Base-by-base conservation (phyloP, 2,329 filamentous ascomycete species). In the Sclerotinia subarctica region DNA sequence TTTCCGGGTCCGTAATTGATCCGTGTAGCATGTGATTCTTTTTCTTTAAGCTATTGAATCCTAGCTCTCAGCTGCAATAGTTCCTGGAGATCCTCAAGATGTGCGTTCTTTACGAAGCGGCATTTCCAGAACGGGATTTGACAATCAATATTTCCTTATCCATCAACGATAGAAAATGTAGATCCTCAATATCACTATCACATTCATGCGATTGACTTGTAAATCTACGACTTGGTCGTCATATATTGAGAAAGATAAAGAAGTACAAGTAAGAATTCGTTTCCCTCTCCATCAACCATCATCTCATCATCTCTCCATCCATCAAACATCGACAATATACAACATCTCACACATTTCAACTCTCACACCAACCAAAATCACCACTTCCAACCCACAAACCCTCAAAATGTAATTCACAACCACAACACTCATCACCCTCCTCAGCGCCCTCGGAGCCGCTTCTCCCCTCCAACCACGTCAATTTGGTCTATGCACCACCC, bases 361-460 rank as follows among this genome's bases (percentile, higher is more conserved):
- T 13, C n/a, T n/a, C 42, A 32, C 44, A 13, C 8, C 19, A 47
- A 17, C 8, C 10, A 6, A 26, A 47, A 21, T 24, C 15, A 32
- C 19, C 46, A 24, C 19, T 46, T 29, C 10, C 24, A 29, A 35
- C 19, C 2, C 56, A 26, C 21, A 44, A 57, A 19, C 24, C 21
- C 2, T 63, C 59, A 63, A 52, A 24, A 52, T 63, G 59, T 46
- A 63, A 51, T 63, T 63, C 46, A 63, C 46, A 8, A 51, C 46
- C n/a, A 56, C 62, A 49, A 44, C 62, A 7, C 2, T 64, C 17
- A 26, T 64, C 38, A 53, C 65, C 64, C 26, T 73, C 56, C 49
- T 53, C 57, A 68, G 76, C 68, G 56, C 80, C 52, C 24, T 75
- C 66, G 69, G 74, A 67, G 62, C 76, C 38, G 72, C 72, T 68